phyloP scores from a whole-genome alignment of 2,329 filamentous ascomycete genomes.

The Mollisia scopiformis region DNA sequence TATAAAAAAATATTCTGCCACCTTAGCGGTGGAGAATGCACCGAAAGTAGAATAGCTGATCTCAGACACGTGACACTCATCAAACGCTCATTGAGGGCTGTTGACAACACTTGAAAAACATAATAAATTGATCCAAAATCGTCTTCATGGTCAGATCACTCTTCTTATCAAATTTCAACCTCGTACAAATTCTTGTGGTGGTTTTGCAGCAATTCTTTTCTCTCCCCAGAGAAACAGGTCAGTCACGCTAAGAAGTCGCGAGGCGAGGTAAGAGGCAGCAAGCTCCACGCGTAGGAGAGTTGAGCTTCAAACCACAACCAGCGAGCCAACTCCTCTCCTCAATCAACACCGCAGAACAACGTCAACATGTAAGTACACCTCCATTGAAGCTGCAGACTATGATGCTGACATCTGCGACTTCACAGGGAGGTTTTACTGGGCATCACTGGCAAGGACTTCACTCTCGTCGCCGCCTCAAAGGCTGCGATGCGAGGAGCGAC shows the following conservation, averaged over 20 bases:
- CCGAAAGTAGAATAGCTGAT: slow-evolving; percentile 12
- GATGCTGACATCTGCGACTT: slow-evolving; percentile 18
- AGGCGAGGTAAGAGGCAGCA: slow-evolving; percentile 32
- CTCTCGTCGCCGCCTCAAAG: slow-evolving; percentile 95
- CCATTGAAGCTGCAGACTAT: background rate
- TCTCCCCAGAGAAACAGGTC: background rate
- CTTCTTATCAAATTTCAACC: background rate
- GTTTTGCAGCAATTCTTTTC: background rate
- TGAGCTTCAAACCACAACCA: slow-evolving; percentile 22
- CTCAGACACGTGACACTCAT: too few species aligned
- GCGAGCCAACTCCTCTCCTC: slow-evolving; percentile 11
- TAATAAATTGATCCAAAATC: too few species aligned
- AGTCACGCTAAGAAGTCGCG: background rate
- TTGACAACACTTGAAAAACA: too few species aligned
- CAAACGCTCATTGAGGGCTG: too few species aligned
- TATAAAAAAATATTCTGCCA: slow-evolving; percentile 17
- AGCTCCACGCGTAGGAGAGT: slow-evolving; percentile 36
- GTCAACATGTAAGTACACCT: slow-evolving; percentile 31
- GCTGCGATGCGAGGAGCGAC: slow-evolving; percentile 97
- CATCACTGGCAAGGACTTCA: slow-evolving; percentile 99
- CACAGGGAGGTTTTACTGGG: slow-evolving; percentile 94
- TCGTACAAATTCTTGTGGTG: background rate
- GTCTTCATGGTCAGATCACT: background rate
- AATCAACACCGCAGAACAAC: slow-evolving; percentile 25
- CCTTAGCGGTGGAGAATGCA: too few species aligned